Percentiles rank a stretch among this genome's conserved stretches.
These are phyloP conservation scores for Penicillium capsulatum DNA, from an alignment of 2,329 filamentous ascomycete species.

Conservation along the genomic window DNA sequence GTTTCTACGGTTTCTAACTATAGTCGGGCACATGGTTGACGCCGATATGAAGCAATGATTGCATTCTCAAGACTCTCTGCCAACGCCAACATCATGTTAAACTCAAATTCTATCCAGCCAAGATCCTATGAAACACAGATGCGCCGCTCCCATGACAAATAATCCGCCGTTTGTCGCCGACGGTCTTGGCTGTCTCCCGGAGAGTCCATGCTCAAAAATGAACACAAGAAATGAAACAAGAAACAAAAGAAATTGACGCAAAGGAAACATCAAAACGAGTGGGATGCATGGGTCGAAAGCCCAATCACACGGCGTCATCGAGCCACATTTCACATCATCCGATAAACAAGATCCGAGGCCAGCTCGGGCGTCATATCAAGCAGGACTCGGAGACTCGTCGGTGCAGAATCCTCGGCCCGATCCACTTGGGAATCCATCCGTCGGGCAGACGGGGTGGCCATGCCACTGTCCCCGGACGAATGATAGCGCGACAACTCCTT, in stretches of 20 bases:
- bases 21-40: too few relatives aligned
- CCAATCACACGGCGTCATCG: slow-evolving; percentile 8
- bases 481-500: slow-evolving; percentile 37
- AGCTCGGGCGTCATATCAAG: slow-evolving; percentile 38
- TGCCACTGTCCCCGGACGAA: slow-evolving; percentile 24
- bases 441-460: slow-evolving; percentile 18
- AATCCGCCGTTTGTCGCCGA: too few relatives aligned
- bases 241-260: slow-evolving; percentile 8
- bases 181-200: too few relatives aligned
- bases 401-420: slow-evolving; percentile 13
- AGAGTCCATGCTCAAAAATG: too few relatives aligned
- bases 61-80: too few relatives aligned
- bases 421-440: slow-evolving; percentile 19
- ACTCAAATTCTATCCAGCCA: too few relatives aligned
- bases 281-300: background rate
- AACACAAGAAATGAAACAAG: background rate
- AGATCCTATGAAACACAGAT: background rate
- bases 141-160: too few relatives aligned
- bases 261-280: slow-evolving; percentile 9
- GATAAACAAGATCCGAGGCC: slow-evolving; percentile 41
- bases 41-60: too few relatives aligned
- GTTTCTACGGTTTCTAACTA: too few relatives aligned
- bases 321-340: slow-evolving; percentile 37
- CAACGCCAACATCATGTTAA: too few relatives aligned
- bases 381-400: slow-evolving; percentile 34